phyloP scores from a whole-genome alignment of 2,329 filamentous ascomycete species.

The Colletotrichum cuscutae region DNA sequence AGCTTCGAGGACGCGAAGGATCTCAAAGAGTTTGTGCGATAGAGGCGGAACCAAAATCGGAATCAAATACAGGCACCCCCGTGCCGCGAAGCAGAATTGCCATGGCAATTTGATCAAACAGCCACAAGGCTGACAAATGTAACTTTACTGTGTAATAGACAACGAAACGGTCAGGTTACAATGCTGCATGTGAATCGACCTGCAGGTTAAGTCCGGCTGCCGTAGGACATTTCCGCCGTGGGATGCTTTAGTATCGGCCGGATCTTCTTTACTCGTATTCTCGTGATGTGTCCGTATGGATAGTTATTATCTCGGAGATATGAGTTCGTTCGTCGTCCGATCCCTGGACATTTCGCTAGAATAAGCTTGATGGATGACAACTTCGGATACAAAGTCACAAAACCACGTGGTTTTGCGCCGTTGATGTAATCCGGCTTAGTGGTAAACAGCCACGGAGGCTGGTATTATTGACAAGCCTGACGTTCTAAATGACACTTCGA shows the following conservation, averaged over 20 bases:
- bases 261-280: neutral
- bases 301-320: neutral
- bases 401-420: constrained; percentile 10
- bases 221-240: neutral
- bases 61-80: neutral
- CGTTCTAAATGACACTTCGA: neutral
- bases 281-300: neutral
- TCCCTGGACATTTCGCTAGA: neutral
- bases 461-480: neutral
- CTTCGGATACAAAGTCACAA: neutral
- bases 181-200: neutral
- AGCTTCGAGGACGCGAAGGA: constrained; percentile 70
- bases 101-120: constrained; percentile 2
- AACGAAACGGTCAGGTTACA: neutral
- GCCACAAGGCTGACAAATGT: constrained; percentile 20
- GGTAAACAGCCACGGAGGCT: neutral
- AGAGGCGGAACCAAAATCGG: constrained; percentile 12
- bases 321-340: neutral
- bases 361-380: constrained; percentile 3
- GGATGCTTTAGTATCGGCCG: neutral
- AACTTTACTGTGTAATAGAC: constrained; percentile 35
- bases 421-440: neutral
- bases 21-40: constrained; percentile 65
- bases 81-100: neutral
- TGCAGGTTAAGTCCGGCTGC: neutral